Percentiles rank a stretch among this genome's conserved stretches.
These are phyloP conservation scores for Silybum marianum DNA, from an alignment of 129 eudicot species.

Conservation along the genomic window DNA sequence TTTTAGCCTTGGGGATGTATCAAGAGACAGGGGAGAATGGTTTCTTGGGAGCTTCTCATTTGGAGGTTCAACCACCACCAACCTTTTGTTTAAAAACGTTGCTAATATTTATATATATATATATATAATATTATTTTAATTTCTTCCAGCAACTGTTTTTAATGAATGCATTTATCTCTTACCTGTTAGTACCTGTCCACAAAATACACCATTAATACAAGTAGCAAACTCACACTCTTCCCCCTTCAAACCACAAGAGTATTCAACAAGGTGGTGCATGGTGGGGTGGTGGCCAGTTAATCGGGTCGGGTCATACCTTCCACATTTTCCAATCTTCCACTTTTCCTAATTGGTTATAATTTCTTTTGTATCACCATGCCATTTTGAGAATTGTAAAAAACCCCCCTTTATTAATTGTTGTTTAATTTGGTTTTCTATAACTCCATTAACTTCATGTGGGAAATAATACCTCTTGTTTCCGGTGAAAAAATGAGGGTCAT, in stretches of 20 bases:
- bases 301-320: not conserved
- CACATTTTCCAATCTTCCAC: not conserved
- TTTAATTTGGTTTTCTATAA: too few relatives aligned
- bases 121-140: not conserved
- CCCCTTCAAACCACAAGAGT: slow-evolving; percentile 30
- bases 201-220: slow-evolving; percentile 32
- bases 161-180: slow-evolving; percentile 56
- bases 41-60: slow-evolving; percentile 39
- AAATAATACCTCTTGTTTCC: not conserved
- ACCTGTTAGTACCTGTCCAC: slow-evolving; percentile 50
- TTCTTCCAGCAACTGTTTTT: slow-evolving; percentile 45
- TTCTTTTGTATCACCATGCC: not conserved
- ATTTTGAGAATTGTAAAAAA: not conserved
- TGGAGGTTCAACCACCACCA: slow-evolving; percentile 98
- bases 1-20: slow-evolving; percentile 19
- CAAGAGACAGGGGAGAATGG: not conserved
- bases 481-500: slow-evolving; percentile 30
- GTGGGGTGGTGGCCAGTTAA: not conserved
- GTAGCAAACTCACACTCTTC: slow-evolving; percentile 40
- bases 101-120: not conserved
- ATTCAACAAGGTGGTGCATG: slow-evolving; percentile 31
- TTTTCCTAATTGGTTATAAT: not conserved
- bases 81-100: slow-evolving; percentile 45
- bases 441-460: slow-evolving; percentile 16
- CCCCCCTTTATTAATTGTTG: not conserved